phyloP scores from a whole-genome alignment of 768 basidiomycete species.

The Cystobasidium onofrii region DNA sequence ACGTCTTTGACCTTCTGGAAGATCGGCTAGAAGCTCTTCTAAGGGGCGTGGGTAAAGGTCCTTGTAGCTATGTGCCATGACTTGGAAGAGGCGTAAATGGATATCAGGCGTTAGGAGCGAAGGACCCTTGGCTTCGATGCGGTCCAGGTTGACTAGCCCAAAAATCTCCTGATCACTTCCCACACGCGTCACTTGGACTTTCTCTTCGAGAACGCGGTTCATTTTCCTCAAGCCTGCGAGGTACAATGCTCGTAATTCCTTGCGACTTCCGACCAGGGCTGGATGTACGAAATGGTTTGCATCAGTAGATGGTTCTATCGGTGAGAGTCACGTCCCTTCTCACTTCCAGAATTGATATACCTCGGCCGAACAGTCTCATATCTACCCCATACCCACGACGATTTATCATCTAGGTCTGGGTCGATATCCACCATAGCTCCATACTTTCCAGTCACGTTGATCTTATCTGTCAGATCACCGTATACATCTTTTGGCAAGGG shows the following conservation, averaged over 20 bases:
- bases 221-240: background rate
- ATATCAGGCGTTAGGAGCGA: background rate
- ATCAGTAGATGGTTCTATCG: background rate
- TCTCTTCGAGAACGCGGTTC: background rate
- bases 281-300: background rate
- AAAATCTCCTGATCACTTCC: constrained; percentile 19
- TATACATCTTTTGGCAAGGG: background rate
- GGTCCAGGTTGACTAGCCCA: constrained; percentile 7
- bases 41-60: background rate
- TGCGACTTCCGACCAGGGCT: background rate
- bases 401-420: background rate
- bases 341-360: constrained; percentile 18
- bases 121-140: background rate
- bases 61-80: constrained; percentile 8
- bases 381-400: background rate
- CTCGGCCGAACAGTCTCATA: constrained; percentile 17
- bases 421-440: background rate
- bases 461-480: constrained; percentile 5
- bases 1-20: background rate
- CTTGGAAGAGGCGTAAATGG: constrained; percentile 17
- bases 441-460: background rate
- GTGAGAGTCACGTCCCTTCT: background rate
- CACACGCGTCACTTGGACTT: background rate
- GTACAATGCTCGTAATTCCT: background rate
- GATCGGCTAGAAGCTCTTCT: background rate